Base-by-base conservation (phyloP, 2,329 filamentous ascomycete species). In the Ophiosphaerella narmari region DNA sequence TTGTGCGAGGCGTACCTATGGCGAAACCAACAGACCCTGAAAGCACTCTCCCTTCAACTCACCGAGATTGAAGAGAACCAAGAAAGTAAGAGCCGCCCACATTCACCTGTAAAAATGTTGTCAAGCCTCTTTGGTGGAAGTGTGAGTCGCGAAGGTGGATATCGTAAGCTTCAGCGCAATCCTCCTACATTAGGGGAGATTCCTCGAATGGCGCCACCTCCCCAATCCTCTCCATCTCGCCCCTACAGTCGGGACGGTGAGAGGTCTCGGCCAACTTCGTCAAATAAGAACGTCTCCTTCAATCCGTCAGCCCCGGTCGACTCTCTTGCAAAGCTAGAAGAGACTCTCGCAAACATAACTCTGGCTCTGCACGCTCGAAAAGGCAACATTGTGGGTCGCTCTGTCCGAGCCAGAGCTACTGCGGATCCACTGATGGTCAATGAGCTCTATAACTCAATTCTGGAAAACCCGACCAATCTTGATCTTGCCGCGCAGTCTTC, bases 41-140 rank as follows among this genome's bases (percentile, higher is more conserved):
- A 87, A 31, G 85, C 86, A 4, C 76, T 96, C 21, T 82, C 82
- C 39, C 78, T 89, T 35, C 78, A 83, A 16, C 78, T 84, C 29
- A 82, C 86, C 35, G 80, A 82, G 0, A 84, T 52, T 86, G 64
- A 88, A 84, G 69, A 68, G 7, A 63, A 61, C 16, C 60, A 62
- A 35, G 73, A 74, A 23, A 59, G 59, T n/a, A 86, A 85, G 0
- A 89, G 90, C 66, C 81, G 93, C 8, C 86, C 86, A 4, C 84
- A 87, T n/a, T 97, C 92, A 1, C 92, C 93, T 0, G 90, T 95
- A 40, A 97, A 97, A 71, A 81, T 96, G 65, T 79, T 97, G 13
- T 95, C 92, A 0, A 96, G 83, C 65, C 84, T 97, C 46, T 85
- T 95, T 62, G 83, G 85, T 31, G 83, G 85, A 21, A 82, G 80